Base-by-base conservation (phyloP, 2,329 filamentous ascomycete species). In the Orbilia brochopaga region DNA sequence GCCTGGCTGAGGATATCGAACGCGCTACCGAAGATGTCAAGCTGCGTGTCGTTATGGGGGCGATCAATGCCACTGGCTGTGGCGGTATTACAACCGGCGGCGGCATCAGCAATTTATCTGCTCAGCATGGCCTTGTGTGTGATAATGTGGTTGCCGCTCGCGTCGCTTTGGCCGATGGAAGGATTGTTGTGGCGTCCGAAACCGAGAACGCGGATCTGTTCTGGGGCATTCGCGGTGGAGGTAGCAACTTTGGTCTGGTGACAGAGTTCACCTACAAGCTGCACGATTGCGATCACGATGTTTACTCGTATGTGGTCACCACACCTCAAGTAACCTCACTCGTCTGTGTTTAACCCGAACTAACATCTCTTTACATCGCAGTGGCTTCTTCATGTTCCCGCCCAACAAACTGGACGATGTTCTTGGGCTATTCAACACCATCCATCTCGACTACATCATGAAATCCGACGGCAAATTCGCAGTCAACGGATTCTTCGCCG, bases 171-270 rank as follows among this genome's bases (percentile, higher is more conserved):
- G 69, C 69, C 2, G 62, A 32, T 81, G 80, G 78, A 80, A 85
- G 3, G 82, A 85, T 75, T 84, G 85, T 69, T 84, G 85, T 13
- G 79, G 76, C 8, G 56, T 80, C 52, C 67, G 77, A 5, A 81
- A 79, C 0, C 77, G 76, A 78, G 42, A 77, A 78, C 6, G 81
- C 81, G 0, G 84, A 86, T 37, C 80, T 87, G 7, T 86, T 80
- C 76, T 87, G 84, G 85, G 85, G 80, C 0, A 80, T 87, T 74
- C 79, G 80, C 54, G 85, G 85, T 2, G 85, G 84, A 1, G 85
- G 84, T 0, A 83, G 85, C 67, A 86, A 86, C 77, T 86, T 86
- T 66, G 85, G 85, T 44, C 81, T 86, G 59, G 82, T 86, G 15
- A 85, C 82, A 1, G 80, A 80, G 0, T 77, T 82, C 8, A 81